Conservation (phyloP, 768 basidiomycete species). For the Tulasnella calospora region DNA sequence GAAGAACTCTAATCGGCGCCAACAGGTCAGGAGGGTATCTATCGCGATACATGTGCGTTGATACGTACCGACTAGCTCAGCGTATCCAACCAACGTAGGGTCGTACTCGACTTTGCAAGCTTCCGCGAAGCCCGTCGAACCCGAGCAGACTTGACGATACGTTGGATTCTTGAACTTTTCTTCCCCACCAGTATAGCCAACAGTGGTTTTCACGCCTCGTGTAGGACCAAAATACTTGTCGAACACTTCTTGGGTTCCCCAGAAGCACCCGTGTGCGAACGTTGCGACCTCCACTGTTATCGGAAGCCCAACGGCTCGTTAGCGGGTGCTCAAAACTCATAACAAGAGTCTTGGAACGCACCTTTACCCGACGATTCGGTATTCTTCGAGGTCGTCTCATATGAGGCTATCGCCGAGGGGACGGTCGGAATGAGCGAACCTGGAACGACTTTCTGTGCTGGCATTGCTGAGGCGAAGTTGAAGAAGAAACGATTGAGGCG, state of each 20-base stretch:
- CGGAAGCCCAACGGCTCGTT: background rate
- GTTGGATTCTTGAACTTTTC: slow-evolving; percentile 41
- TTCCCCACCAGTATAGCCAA: slow-evolving; percentile 31
- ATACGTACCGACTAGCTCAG: slow-evolving; percentile 74
- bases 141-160: slow-evolving; percentile 74
- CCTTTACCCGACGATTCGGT: slow-evolving; percentile 21
- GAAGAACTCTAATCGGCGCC: slow-evolving; percentile 67
- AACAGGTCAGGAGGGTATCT: background rate
- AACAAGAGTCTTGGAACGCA: background rate
- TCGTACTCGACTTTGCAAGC: slow-evolving; percentile 83
- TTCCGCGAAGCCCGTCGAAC: slow-evolving; percentile 83
- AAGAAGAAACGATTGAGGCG: slow-evolving; percentile 16
- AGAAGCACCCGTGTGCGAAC: slow-evolving; percentile 31
- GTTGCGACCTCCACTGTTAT: slow-evolving; percentile 28
- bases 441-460: background rate
- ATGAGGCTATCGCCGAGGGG: slow-evolving; percentile 20
- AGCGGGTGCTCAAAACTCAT: background rate
- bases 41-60: background rate
- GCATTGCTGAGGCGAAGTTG: background rate
- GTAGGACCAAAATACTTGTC: slow-evolving; percentile 27
- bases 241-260: slow-evolving; percentile 31
- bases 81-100: slow-evolving; percentile 69
- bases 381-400: slow-evolving; percentile 21
- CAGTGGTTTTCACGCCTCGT: slow-evolving; percentile 26
- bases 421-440: slow-evolving; percentile 19